Conservation (phyloP, 164 flowering plant species). For the Chloranthus sessilifolius region DNA sequence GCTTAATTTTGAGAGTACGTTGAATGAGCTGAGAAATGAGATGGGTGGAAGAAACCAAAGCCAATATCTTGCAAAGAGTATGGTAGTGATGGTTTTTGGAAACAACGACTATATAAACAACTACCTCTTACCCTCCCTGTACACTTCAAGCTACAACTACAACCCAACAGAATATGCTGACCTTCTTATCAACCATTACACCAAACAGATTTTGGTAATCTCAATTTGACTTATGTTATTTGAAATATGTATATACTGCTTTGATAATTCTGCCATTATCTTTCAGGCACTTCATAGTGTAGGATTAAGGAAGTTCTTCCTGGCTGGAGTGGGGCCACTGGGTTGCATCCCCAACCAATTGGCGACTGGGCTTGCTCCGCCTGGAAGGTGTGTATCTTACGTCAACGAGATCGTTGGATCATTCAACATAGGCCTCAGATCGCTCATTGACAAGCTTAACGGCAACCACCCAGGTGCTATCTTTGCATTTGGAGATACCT, state of each 20-base stretch:
- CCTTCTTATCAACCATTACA: constrained; percentile 51
- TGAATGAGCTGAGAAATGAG: constrained; percentile 10
- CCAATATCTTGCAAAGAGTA: constrained; percentile 39
- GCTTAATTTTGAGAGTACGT: constrained; percentile 10
- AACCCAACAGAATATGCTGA: constrained; percentile 44
- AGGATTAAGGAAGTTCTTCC: constrained; percentile 69
- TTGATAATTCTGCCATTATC: no score
- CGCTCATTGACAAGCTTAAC: constrained; percentile 54
- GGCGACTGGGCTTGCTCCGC: constrained; percentile 40
- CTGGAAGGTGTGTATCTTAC: constrained; percentile 46
- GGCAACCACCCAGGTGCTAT: constrained; percentile 45
- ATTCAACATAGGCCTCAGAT: constrained; percentile 49
- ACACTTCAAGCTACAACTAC: constrained; percentile 39
- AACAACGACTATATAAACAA: constrained; percentile 79
- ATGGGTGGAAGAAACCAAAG: constrained; percentile 22
- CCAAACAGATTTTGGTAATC: constrained; percentile 47
- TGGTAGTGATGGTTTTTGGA: constrained; percentile 54
- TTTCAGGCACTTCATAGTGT: constrained; percentile 58
- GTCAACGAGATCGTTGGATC: constrained; percentile 62
- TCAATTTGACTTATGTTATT: no score
- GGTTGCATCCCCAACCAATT: constrained; percentile 75
- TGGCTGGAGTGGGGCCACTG: constrained; percentile 67
- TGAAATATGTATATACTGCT: no score
- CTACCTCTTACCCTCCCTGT: constrained; percentile 56
- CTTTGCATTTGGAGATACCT: constrained; percentile 54